Base-by-base conservation (phyloP, 2,329 filamentous ascomycete genomes). In the Monosporascus sp. region DNA sequence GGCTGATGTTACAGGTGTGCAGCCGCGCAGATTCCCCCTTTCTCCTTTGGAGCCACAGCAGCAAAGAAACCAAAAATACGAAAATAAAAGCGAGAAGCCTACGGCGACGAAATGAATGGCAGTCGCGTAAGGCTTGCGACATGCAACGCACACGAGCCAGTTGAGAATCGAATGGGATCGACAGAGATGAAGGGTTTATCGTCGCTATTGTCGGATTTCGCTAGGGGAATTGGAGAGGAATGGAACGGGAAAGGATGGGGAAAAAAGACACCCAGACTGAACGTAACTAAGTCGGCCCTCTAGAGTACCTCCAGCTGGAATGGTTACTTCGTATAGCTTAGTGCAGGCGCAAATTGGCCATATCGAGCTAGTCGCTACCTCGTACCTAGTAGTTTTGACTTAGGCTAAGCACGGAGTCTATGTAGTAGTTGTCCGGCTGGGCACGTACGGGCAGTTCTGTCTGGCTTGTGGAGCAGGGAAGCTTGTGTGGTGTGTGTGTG, bases 91-190 rank as follows among this genome's bases (percentile, higher is more conserved):
- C 5, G 24, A 46, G 14, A 6, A 46, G 43, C 22, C 17, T 27
- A 46, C 11, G 24, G 6, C 43, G 14, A 46, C 15, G 20, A 44
- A 44, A 24, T 5, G 43, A 46, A 31, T 17, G 43, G 20, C 7
- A 46, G 43, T 46, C 24, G 14, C 11, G n/a, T 25, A 31, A 27
- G 17, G 25, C 22, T 17, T 25, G 24, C 11, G 43, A 46, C 24
- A 46, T n/a, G 43, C 24, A 46, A 55, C 55, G 54, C 55, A 59
- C 57, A 55, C 56, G 11, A 46, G 55, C 58, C 58, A 52, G 59
- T 55, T 61, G 53, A 60, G 58, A 61, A 61, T 59, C 56, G 56
- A 60, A 60, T 24, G 50, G 50, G 55, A 59, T 60, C 58, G 58
- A 61, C 58, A 59, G 58, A 55, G 31, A 35, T 3, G 9, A 55